Percentiles rank a stretch among this genome's conserved stretches.
Conservation (phyloP, 768 basidiomycete species). For the Tulasnella sp. region DNA sequence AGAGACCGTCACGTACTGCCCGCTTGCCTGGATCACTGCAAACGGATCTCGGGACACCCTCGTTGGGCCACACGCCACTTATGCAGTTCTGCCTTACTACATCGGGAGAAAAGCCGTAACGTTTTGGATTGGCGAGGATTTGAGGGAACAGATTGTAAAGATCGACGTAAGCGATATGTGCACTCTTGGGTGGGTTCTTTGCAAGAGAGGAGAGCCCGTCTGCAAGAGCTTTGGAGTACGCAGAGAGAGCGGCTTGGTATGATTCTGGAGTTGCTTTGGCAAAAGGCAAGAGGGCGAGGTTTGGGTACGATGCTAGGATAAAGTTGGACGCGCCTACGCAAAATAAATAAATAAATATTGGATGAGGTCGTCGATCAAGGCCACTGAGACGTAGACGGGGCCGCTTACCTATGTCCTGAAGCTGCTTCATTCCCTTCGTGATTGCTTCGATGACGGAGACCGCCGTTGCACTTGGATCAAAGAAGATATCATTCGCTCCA, state of each 20-base stretch:
- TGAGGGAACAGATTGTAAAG: not conserved
- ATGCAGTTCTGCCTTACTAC: not conserved
- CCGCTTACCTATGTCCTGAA: not conserved
- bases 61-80: not conserved
- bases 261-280: not conserved
- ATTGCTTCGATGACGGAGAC: not conserved
- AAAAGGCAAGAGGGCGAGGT: slow-evolving; percentile 7
- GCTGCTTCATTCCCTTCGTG: slow-evolving; percentile 2
- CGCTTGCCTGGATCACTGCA: slow-evolving; percentile 4
- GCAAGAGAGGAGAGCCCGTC: not conserved
- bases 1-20: not conserved
- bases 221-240: not conserved
- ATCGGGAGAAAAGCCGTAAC: not conserved
- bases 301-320: not conserved
- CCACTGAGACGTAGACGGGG: not conserved
- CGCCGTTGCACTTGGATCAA: not conserved
- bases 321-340: not conserved
- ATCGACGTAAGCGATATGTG: not conserved
- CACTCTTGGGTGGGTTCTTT: not conserved
- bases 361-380: not conserved
- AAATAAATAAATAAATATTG: too few species aligned
- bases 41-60: not conserved
- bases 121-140: not conserved
- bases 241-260: not conserved
- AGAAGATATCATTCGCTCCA: slow-evolving; percentile 21